Evolutionary conservation across 1,284 basidiomycete genomes (phyloP), one percentile per base, ranked within the genome.

Genomic region (Sporisorium scitamineum): DNA sequence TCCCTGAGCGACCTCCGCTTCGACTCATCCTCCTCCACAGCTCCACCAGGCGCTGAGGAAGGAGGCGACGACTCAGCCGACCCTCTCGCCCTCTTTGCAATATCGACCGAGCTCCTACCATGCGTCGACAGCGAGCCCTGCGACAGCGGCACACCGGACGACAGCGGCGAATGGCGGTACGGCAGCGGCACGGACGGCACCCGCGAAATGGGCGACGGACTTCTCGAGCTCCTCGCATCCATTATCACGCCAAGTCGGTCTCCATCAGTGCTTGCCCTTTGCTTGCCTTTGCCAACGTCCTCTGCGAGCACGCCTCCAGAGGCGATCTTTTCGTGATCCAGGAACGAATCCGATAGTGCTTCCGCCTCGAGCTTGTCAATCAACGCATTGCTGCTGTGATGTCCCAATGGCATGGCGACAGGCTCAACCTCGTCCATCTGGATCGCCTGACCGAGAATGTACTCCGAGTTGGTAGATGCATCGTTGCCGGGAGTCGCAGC

Each of bases 401-500:
- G 63, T 7, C 37, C 72, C 14, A 66, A 9, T 0, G 72, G 72
- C 72, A 75, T 70, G n/a, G 67, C 71, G 13, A 74, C 67, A 13
- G 20, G 16, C 9, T 75, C 71, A 3, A 67, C 20, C 32, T 56
- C 70, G 5, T 62, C 62, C 22, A n/a, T 16, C 18, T 41, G 32
- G 16, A 24, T n/a, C 11, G 58, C 54, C 37, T 61, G 55, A 24
- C 56, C 58, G 32, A 62, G 50, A 24, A 75, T 75, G 22, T 70
- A 70, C 24, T 53, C 37, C 26, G 54, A 48, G 50, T 75, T 75
- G 34, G 42, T 55, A 7, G 56, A 44, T 1, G 72, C 72, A 16
- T 75, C 72, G 47, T 75, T 71, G 9, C 74, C 74, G 5, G 74
- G 74, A 5, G 68, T 45, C 4, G 69, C 70, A 0, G 70, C 61